Evolutionary conservation across 2,329 filamentous ascomycete genomes (phyloP), one percentile per base, ranked within the genome.

Genomic region (Didymosphaeria variabile): DNA sequence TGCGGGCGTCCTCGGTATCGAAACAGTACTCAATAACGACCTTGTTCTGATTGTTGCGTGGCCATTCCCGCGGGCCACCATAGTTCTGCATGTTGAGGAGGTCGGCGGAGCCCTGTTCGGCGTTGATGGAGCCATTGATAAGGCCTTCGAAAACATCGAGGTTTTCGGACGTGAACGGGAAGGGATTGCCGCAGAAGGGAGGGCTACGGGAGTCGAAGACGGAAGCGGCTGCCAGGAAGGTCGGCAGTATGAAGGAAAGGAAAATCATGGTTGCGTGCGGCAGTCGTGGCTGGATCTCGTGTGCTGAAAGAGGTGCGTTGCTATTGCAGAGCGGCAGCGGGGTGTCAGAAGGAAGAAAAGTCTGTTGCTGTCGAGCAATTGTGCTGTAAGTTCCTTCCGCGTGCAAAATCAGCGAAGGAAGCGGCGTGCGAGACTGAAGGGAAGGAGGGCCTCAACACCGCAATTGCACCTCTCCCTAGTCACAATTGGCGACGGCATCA

Each of bases 21-120:
- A 36, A 57, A 21, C 55, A 57, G 21, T 57, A 57, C 34, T 50
- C 2, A 31, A 57, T 51, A 1, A 57, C 23, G 19, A 57, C 55
- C 21, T 57, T 57, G 44, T 50, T 57, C 5, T 38, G 9, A 8
- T 10, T 5, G 19, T 57, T 50, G 44, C 55, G 55, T 17, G 55
- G 45, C 55, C 55, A 50, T 5, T 31, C 23, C 17, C 45, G 29
- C 6, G 55, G 44, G 23, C 55, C 55, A 17, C 55, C 55, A 21
- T 36, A 13, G 8, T 26, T 17, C 21, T 50, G n/a, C 19, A 26
- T n/a, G 44, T 12, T n/a, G n/a, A 57, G 31, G n/a, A 57, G 44
- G 32, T 57, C 55, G 10, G 55, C 29, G 26, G 55, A 36, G 32
- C 55, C 55, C 21, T 55, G 53, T 15, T 15, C 40, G 15, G 26